Percentiles rank a stretch among this genome's conserved stretches.
phyloP scores from a whole-genome alignment of 352 stramenopile genomes.

The Pythium phragmiticola region DNA sequence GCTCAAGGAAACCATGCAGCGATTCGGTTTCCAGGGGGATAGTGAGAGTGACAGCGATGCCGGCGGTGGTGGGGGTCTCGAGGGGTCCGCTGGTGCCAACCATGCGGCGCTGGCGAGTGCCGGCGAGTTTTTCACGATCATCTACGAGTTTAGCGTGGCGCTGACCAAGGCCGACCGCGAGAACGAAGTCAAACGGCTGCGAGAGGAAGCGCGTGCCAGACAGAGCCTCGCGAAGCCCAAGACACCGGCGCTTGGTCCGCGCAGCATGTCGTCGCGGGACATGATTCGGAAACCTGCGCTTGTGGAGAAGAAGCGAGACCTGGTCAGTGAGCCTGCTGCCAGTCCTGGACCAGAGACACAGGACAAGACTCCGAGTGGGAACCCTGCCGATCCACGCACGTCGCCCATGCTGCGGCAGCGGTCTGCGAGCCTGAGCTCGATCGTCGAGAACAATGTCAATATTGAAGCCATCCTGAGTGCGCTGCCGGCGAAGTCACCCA shows the following conservation, averaged over 20 bases:
- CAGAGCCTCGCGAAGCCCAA: constrained; percentile 40
- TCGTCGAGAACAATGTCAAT: constrained; percentile 29
- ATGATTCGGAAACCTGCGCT: constrained; percentile 19
- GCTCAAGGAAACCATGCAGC: constrained; percentile 58
- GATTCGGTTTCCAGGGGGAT: constrained; percentile 44
- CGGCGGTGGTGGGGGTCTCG: neutral
- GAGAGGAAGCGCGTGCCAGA: constrained; percentile 57
- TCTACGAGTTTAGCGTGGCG: constrained; percentile 82
- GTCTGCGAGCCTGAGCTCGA: constrained; percentile 31
- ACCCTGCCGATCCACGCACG: constrained; percentile 6
- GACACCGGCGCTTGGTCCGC: constrained; percentile 15
- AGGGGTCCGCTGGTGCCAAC: constrained; percentile 20
- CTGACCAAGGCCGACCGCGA: constrained; percentile 72
- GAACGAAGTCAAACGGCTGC: constrained; percentile 70
- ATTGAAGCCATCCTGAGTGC: constrained; percentile 18
- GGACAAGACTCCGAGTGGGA: constrained; percentile 11
- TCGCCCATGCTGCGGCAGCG: constrained; percentile 32
- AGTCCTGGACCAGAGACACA: constrained; percentile 19
- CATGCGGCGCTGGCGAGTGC: constrained; percentile 39
- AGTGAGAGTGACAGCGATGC: constrained; percentile 37
- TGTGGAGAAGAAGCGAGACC: constrained; percentile 19
- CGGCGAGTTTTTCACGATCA: constrained; percentile 63
- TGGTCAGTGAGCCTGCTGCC: neutral
- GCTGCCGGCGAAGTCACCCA: constrained; percentile 9
- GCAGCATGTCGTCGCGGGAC: constrained; percentile 31